Conservation (phyloP, 169 alveolate species). For the Plasmodium gallinaceum region DNA sequence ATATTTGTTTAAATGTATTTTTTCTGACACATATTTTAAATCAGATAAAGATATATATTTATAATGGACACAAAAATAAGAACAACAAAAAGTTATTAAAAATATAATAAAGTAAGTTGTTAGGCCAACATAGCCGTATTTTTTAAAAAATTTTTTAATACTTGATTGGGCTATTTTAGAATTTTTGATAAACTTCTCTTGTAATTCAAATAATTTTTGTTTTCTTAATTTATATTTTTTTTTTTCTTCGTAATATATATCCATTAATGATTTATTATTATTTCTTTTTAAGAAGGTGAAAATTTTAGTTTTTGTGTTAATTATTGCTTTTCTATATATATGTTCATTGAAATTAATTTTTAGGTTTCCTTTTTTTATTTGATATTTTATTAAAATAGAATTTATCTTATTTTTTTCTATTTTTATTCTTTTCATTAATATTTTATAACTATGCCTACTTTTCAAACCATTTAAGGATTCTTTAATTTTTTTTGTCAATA, state of each 20-base stretch:
- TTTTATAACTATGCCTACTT: conserved; percentile 45
- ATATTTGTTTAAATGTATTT: conserved; percentile 63
- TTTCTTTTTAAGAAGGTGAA: conserved; percentile 40
- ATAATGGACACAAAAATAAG: conserved; percentile 59
- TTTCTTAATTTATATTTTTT: conserved; percentile 64
- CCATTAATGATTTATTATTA: conserved; percentile 32
- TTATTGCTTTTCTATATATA: conserved; percentile 53
- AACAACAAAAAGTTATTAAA: conserved; percentile 31
- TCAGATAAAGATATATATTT: conserved; percentile 68
- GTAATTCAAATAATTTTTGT: conserved; percentile 46
- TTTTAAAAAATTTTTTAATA: conserved; percentile 51
- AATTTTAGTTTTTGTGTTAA: conserved; percentile 38
- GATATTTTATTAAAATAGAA: conserved; percentile 25
- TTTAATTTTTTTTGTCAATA: conserved; percentile 46
- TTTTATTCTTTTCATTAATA: conserved; percentile 46
- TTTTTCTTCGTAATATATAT: conserved; percentile 69
- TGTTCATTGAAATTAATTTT: conserved; percentile 28
- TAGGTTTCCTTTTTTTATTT: conserved; percentile 24
- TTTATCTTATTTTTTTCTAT: conserved; percentile 47
- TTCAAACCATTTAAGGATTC: conserved; percentile 34
- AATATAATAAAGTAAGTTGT: conserved; percentile 56
- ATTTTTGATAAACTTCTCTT: conserved; percentile 18
- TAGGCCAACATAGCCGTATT: conserved; percentile 63
- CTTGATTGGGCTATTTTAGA: conserved; percentile 56
- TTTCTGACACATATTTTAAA: conserved; percentile 46